phyloP scores from a whole-genome alignment of 805 yeast species.

The Saturnispora serradocipensis region DNA sequence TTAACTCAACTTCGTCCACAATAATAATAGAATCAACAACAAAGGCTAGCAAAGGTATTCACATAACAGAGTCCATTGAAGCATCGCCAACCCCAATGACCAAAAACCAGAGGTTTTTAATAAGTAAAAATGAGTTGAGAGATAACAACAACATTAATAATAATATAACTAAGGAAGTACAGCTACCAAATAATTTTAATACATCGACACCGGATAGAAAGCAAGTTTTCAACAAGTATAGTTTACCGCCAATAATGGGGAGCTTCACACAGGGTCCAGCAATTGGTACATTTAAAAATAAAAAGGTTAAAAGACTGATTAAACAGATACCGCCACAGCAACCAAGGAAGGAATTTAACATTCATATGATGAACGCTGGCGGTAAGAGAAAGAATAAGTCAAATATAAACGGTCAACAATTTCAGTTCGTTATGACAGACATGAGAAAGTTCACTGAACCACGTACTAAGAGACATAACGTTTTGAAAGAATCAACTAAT shows the following conservation, averaged over 20 bases:
- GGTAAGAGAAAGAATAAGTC: neutral
- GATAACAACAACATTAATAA: neutral
- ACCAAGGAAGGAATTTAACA: neutral
- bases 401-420: constrained; percentile 1
- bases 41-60: constrained; percentile 2
- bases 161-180: neutral
- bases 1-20: constrained; percentile 29
- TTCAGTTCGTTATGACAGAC: constrained; percentile 15
- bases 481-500: constrained; percentile 12
- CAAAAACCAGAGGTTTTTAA: constrained; percentile 10
- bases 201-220: constrained; percentile 4
- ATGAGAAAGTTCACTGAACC: constrained; percentile 9
- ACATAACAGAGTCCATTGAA: constrained; percentile 9
- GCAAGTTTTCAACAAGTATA: neutral
- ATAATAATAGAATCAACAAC: constrained; percentile 24
- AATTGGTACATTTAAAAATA: constrained; percentile 1
- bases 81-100: constrained; percentile 28
- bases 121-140: neutral
- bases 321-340: neutral
- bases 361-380: neutral
- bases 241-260: constrained; percentile 1
- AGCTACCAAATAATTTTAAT: neutral
- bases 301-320: neutral
- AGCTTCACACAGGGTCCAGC: constrained; percentile 3
- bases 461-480: neutral